Evolutionary conservation across 2,329 filamentous ascomycete species (phyloP).

Genomic region (Ophiocordyceps australis): DNA sequence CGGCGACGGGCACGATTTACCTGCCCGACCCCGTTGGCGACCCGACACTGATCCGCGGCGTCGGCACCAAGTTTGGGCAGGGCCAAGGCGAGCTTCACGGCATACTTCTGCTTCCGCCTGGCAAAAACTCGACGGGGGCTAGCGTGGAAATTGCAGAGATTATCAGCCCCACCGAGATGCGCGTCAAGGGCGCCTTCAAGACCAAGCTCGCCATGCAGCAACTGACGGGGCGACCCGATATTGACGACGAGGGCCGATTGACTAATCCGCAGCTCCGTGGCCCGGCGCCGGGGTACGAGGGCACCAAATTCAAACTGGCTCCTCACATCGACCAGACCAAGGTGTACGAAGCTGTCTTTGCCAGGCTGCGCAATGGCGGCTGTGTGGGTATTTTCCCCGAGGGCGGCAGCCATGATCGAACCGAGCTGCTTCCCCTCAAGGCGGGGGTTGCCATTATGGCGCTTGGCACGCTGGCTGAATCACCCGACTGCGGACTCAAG

Average conservation of each 20-base stretch:
- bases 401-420: slow-evolving; percentile 87
- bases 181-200: slow-evolving; percentile 77
- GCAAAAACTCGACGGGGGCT: slow-evolving; percentile 58
- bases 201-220: slow-evolving; percentile 58
- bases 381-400: slow-evolving; percentile 96
- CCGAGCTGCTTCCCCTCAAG: slow-evolving; percentile 81
- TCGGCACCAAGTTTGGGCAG: slow-evolving; percentile 68
- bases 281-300: slow-evolving; percentile 44
- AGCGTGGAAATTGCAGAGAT: slow-evolving; percentile 76
- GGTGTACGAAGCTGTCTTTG: slow-evolving; percentile 87
- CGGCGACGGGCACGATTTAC: slow-evolving; percentile 65
- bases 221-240: slow-evolving; percentile 62
- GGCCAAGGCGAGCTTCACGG: slow-evolving; percentile 58
- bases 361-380: slow-evolving; percentile 61
- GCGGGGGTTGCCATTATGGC: slow-evolving; percentile 98
- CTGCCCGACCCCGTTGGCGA: slow-evolving; percentile 76
- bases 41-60: slow-evolving; percentile 59
- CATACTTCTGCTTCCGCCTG: slow-evolving; percentile 69
- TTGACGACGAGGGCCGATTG: slow-evolving; percentile 48
- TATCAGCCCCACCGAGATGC: slow-evolving; percentile 59
- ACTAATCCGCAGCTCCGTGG: slow-evolving; percentile 34
- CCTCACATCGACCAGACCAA: slow-evolving; percentile 88
- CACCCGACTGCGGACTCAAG: slow-evolving; percentile 75
- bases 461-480: slow-evolving; percentile 68
- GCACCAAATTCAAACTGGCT: slow-evolving; percentile 71